Evolutionary conservation across 805 yeast species (phyloP).

Genomic region (Candida adriatica): DNA sequence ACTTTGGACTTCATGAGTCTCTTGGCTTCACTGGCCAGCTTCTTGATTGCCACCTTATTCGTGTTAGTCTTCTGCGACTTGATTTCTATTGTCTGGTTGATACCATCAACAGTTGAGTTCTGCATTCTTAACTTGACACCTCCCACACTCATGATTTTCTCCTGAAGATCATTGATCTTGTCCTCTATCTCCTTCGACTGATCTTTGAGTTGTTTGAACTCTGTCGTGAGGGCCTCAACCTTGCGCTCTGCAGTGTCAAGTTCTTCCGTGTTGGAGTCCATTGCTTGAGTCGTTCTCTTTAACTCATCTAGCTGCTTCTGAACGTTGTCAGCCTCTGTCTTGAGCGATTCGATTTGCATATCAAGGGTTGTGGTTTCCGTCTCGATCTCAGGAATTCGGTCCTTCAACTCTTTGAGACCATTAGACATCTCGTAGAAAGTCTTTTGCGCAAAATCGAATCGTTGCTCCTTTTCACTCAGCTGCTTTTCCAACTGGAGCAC

Average conservation of each 20-base stretch:
- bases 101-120: slow-evolving; percentile 73
- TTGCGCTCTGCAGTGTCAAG: slow-evolving; percentile 30
- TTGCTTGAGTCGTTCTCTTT: slow-evolving; percentile 16
- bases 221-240: slow-evolving; percentile 29
- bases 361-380: slow-evolving; percentile 47
- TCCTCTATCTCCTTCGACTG: slow-evolving; percentile 50
- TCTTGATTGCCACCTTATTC: slow-evolving; percentile 49
- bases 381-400: slow-evolving; percentile 66
- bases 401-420: slow-evolving; percentile 51
- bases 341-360: slow-evolving; percentile 59
- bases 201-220: slow-evolving; percentile 38
- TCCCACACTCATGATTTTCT: slow-evolving; percentile 82
- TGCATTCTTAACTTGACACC: slow-evolving; percentile 80
- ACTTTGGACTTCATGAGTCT: slow-evolving; percentile 43
- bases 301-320: slow-evolving; percentile 35
- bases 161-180: slow-evolving; percentile 57
- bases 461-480: slow-evolving; percentile 44
- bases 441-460: slow-evolving; percentile 40
- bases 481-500: slow-evolving; percentile 47
- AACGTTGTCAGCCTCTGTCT: slow-evolving; percentile 44
- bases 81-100: slow-evolving; percentile 58
- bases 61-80: slow-evolving; percentile 48
- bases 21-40: slow-evolving; percentile 56
- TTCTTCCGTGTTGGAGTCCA: slow-evolving; percentile 27
- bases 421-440: slow-evolving; percentile 53